phyloP scores from a whole-genome alignment of 2,329 filamentous ascomycete species.

The Sphaerulina vaccinii region DNA sequence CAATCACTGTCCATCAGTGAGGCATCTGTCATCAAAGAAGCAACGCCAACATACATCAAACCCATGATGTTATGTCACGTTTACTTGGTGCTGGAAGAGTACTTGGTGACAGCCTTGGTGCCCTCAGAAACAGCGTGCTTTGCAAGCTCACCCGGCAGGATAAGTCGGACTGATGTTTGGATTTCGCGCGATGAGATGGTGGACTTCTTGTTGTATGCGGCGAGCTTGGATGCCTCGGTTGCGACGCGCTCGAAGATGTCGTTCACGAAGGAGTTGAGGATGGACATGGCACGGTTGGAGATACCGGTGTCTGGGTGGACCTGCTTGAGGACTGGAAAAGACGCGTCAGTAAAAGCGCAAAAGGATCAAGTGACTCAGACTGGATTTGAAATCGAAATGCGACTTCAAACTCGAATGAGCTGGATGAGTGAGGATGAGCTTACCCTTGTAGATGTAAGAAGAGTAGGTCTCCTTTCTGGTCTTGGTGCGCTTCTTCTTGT shows the following conservation, averaged over 20 bases:
- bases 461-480: conserved; percentile 99
- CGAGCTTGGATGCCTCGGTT: conserved; percentile 97
- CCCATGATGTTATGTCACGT: conserved; percentile 32
- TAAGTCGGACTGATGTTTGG: conserved; percentile 96
- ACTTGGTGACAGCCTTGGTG: conserved; percentile 99
- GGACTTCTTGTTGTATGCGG: conserved; percentile 99
- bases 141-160: conserved; percentile 96
- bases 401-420: conserved; percentile 21
- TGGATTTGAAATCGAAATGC: conserved; percentile 24
- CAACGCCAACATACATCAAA: conserved; percentile 15
- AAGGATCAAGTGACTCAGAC: conserved; percentile 12
- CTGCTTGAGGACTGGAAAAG: conserved; percentile 86
- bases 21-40: conserved; percentile 11
- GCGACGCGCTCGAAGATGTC: conserved; percentile 99
- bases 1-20: conserved; percentile 1
- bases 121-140: conserved; percentile 99
- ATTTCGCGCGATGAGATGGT: conserved; percentile 99
- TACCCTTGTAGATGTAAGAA: conserved; percentile 99
- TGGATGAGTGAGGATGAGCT: conserved; percentile 36
- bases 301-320: conserved; percentile 99
- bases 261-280: conserved; percentile 99
- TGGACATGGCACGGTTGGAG: conserved; percentile 99
- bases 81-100: conserved; percentile 99
- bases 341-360: conserved; percentile 40
- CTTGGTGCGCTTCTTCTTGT: conserved; percentile 99